Evolutionary conservation across 805 yeast species (phyloP), one percentile per base, ranked within the genome.

Genomic region (Metschnikowia cubensis): DNA sequence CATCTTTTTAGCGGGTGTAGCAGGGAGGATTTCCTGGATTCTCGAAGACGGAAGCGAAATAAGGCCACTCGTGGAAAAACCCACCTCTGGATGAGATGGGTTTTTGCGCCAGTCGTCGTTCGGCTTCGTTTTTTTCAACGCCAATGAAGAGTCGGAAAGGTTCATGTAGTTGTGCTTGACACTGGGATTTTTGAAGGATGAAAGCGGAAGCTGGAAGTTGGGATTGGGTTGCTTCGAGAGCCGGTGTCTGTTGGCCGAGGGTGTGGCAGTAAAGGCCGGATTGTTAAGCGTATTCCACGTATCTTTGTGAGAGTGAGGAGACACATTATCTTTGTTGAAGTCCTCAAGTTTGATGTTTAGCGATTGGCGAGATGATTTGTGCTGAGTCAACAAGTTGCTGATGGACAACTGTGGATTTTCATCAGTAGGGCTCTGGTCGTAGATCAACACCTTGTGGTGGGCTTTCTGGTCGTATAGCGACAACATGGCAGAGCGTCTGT

Each of bases 1-100:
- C 76, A 83, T 76, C 54, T 80, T 83, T 60, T 79, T 84, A 7
- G 81, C 82, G 0, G 89, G 91, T 0, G 90, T 84, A 3, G 84
- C 80, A 2, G 91, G 89, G 6, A 81, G 65, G 13, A 86, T 73
- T 33, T 60, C 54, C 57, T 64, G 42, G 56, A 76, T 66, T 59
- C 73, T 58, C 61, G 82, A 60, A 53, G 76, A 62, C 35, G 83
- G 88, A 62, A 84, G 59, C 65, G 71, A 73, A 42, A 80, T 63
- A 45, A 70, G 66, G 15, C 84, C 84, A 55, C 71, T 77, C 18
- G 76, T 69, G 2, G 78, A 66, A 58, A 80, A 80, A 1, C 83
- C 84, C 7, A 48, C 47, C 14, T 40, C 43, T 1, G 43, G 42
- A 31, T 31, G 41, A 31, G 31, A 20, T n/a, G 29, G 48, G 41